These are phyloP conservation scores for Mycena vulgaris DNA, from an alignment of 768 basidiomycete genomes.

Conservation along the genomic window DNA sequence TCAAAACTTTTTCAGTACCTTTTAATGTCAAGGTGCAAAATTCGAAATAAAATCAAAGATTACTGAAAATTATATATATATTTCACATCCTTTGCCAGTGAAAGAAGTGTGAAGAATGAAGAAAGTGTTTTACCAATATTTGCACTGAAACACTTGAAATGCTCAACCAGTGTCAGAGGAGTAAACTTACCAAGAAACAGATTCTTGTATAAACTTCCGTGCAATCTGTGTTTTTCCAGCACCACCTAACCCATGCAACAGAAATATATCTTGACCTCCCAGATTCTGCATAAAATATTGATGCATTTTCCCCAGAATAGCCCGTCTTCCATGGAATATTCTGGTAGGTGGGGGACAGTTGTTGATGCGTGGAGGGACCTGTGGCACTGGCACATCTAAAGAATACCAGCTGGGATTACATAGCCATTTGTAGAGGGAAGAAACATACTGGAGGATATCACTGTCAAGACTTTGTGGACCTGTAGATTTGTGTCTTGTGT, in stretches of 20 bases:
- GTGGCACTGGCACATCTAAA: background rate
- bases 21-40: too few relatives aligned
- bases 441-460: background rate
- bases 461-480: background rate
- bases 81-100: too few relatives aligned
- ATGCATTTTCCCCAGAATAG: conserved; percentile 5
- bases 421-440: background rate
- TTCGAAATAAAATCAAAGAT: too few relatives aligned
- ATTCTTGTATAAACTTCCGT: conserved; percentile 17
- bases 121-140: too few relatives aligned
- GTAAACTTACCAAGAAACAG: background rate
- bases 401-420: background rate
- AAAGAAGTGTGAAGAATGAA: too few relatives aligned
- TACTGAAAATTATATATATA: too few relatives aligned
- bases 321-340: conserved; percentile 7
- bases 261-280: background rate
- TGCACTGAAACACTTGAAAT: too few relatives aligned
- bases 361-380: background rate
- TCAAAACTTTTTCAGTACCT: too few relatives aligned
- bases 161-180: too few relatives aligned
- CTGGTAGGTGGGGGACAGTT: conserved; percentile 8
- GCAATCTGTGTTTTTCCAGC: conserved; percentile 29
- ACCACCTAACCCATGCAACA: conserved; percentile 19
- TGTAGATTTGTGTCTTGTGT: too few relatives aligned
- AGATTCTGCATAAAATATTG: background rate